A percentile compares a stretch with the other conserved stretches of the same genome.
Evolutionary conservation across 2,329 filamentous ascomycete genomes (phyloP).

Genomic region (Colletotrichum chlorophyti): DNA sequence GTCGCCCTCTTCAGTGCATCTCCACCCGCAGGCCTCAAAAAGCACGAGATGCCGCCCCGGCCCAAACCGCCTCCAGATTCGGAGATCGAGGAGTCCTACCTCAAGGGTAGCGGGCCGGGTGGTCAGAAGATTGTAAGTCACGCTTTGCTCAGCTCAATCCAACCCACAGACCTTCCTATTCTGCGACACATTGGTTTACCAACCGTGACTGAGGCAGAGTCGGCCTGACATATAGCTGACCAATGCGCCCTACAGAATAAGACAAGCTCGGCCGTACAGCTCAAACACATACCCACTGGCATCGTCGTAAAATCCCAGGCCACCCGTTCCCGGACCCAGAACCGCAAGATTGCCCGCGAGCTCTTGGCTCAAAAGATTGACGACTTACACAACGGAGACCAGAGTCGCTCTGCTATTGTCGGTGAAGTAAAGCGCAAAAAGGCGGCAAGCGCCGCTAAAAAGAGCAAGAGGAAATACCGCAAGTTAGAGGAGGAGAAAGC

Average conservation of each 20-base stretch:
- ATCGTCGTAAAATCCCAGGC: slow-evolving; percentile 94
- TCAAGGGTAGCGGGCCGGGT: slow-evolving; percentile 91
- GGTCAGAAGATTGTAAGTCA: slow-evolving; percentile 91
- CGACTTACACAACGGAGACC: slow-evolving; percentile 72
- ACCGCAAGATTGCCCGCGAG: slow-evolving; percentile 82
- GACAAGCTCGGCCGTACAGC: slow-evolving; percentile 92
- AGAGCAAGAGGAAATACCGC: slow-evolving; percentile 81
- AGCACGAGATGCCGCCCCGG: slow-evolving; percentile 71
- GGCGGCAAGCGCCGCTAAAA: slow-evolving; percentile 80
- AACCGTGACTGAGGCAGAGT: slow-evolving; percentile 9
- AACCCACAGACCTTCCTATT: neutral
- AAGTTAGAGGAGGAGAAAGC: slow-evolving; percentile 60
- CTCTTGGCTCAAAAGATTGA: slow-evolving; percentile 80
- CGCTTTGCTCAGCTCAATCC: too few species aligned
- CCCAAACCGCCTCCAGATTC: slow-evolving; percentile 74
- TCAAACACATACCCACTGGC: slow-evolving; percentile 88
- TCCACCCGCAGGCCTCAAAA: slow-evolving; percentile 50
- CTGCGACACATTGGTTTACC: too few species aligned
- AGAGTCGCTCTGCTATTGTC: slow-evolving; percentile 71
- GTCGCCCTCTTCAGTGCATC: slow-evolving; percentile 40
- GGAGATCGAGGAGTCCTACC: slow-evolving; percentile 83
- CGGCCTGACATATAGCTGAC: neutral
- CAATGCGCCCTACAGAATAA: slow-evolving; percentile 71
- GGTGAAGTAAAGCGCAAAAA: slow-evolving; percentile 69
- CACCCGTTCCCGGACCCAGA: slow-evolving; percentile 85